Conservation (phyloP, 2,329 filamentous ascomycete genomes). For the Nigrospora sphaerica region DNA sequence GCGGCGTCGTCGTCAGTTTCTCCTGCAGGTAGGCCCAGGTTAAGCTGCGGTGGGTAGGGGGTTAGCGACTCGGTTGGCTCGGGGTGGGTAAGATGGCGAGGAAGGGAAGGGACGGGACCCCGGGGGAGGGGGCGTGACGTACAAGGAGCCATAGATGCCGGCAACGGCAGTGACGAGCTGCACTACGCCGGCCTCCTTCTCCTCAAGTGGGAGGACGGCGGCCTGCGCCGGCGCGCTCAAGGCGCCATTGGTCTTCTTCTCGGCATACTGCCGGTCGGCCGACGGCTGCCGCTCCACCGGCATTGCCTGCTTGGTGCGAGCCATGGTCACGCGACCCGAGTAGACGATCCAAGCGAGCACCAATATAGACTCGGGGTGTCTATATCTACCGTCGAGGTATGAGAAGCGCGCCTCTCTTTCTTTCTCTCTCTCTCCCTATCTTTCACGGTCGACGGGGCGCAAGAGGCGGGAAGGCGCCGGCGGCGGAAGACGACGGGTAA, state of each 20-base stretch:
- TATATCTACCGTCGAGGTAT: too few species aligned
- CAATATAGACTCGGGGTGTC: too few species aligned
- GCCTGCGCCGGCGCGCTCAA: constrained; percentile 6
- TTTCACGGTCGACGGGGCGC: too few species aligned
- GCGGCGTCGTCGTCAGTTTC: constrained; percentile 88
- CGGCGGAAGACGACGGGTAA: too few species aligned
- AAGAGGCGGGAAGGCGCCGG: too few species aligned
- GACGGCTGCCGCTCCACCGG: constrained; percentile 60
- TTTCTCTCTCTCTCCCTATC: too few species aligned
- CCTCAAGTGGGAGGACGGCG: constrained; percentile 16
- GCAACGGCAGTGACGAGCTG: constrained; percentile 83
- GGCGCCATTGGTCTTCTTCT: constrained; percentile 17
- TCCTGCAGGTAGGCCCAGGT: constrained; percentile 97
- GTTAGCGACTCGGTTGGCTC: background rate
- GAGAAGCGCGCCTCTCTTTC: too few species aligned
- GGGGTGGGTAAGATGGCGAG: background rate
- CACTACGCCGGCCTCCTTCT: constrained; percentile 54
- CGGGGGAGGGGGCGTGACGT: constrained; percentile 27
- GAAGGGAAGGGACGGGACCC: background rate
- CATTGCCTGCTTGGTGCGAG: constrained; percentile 60
- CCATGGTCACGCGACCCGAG: constrained; percentile 42
- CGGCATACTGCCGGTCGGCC: constrained; percentile 32
- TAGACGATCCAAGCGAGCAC: too few species aligned
- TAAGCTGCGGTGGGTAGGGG: constrained; percentile 46
- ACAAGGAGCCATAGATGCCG: constrained; percentile 97